Conservation (phyloP, 1,284 basidiomycete species). For the Fomitopsis palustris region DNA sequence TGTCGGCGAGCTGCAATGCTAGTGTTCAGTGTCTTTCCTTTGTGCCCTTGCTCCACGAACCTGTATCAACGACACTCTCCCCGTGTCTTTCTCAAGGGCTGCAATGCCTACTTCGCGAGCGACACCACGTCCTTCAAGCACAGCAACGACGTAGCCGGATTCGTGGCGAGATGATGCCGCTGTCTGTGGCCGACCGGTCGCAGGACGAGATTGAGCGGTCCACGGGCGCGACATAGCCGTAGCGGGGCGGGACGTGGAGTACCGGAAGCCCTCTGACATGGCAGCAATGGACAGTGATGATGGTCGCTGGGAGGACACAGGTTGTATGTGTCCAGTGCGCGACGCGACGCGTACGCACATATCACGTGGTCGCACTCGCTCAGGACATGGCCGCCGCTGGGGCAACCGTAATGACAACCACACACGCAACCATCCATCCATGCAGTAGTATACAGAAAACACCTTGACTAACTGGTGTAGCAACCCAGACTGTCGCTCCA, state of each 20-base stretch:
- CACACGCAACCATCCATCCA: background rate
- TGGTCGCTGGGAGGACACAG: no score
- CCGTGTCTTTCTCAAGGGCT: slow-evolving; percentile 78
- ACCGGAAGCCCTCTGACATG: slow-evolving; percentile 8
- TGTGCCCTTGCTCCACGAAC: slow-evolving; percentile 30
- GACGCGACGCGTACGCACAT: background rate
- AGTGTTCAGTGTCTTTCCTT: background rate
- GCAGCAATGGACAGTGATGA: background rate
- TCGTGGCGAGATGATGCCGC: slow-evolving; percentile 56
- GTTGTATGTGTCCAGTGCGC: no score
- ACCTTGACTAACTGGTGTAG: slow-evolving; percentile 32
- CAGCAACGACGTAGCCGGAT: slow-evolving; percentile 57
- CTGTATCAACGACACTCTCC: slow-evolving; percentile 70
- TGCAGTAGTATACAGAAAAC: background rate
- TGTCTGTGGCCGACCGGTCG: slow-evolving; percentile 55
- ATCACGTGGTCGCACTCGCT: background rate
- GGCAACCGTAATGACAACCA: background rate
- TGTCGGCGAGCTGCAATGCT: slow-evolving; percentile 65
- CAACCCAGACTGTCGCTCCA: slow-evolving; percentile 61
- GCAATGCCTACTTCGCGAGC: slow-evolving; percentile 84
- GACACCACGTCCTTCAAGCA: slow-evolving; percentile 72
- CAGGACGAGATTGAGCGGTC: slow-evolving; percentile 26
- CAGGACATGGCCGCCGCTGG: background rate
- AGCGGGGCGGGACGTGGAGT: slow-evolving; percentile 11
- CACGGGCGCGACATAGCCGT: slow-evolving; percentile 23